phyloP scores from a whole-genome alignment of 345 rosid species.

The Ceriops zippeliana region DNA sequence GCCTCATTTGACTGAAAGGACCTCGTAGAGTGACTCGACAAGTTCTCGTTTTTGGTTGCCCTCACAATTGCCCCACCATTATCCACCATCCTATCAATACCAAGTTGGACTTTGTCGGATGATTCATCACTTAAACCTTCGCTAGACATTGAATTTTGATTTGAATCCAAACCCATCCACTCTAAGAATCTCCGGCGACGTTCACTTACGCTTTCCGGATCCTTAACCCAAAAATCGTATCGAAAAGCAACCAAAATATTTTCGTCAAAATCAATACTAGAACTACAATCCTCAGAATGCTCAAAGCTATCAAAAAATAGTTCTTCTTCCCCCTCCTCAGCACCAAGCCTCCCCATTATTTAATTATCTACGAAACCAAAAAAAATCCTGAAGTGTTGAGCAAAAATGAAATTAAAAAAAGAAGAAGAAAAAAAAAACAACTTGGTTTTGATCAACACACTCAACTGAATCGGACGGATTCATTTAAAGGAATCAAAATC shows the following conservation, averaged over 20 bases:
- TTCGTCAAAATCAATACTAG: conserved; percentile 16
- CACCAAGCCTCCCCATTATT: conserved; percentile 35
- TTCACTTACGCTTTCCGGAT: conserved; percentile 48
- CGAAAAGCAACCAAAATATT: conserved; percentile 17
- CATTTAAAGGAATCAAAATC: no score
- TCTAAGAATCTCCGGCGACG: conserved; percentile 43
- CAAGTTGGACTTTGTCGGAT: not conserved
- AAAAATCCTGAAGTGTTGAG: conserved; percentile 28
- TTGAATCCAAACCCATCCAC: conserved; percentile 35
- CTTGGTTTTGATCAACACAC: no score
- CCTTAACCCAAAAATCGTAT: conserved; percentile 48
- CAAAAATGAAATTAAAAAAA: not conserved
- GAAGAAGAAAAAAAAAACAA: no score
- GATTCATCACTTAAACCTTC: conserved; percentile 27
- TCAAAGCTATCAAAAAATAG: conserved; percentile 60
- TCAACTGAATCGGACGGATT: no score
- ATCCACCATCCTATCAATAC: conserved; percentile 23
- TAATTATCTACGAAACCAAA: conserved; percentile 2
- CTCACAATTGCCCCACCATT: conserved; percentile 38
- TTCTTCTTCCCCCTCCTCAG: conserved; percentile 44
- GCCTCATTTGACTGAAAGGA: conserved; percentile 29
- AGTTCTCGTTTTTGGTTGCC: conserved; percentile 25
- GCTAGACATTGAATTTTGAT: conserved; percentile 17
- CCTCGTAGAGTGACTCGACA: conserved; percentile 22
- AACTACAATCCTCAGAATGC: conserved; percentile 41